Percentiles rank a stretch among this genome's conserved stretches.
These are phyloP conservation scores for Micractinium sp. DNA, from an alignment of 139 green algal genomes.

Conservation along the genomic window DNA sequence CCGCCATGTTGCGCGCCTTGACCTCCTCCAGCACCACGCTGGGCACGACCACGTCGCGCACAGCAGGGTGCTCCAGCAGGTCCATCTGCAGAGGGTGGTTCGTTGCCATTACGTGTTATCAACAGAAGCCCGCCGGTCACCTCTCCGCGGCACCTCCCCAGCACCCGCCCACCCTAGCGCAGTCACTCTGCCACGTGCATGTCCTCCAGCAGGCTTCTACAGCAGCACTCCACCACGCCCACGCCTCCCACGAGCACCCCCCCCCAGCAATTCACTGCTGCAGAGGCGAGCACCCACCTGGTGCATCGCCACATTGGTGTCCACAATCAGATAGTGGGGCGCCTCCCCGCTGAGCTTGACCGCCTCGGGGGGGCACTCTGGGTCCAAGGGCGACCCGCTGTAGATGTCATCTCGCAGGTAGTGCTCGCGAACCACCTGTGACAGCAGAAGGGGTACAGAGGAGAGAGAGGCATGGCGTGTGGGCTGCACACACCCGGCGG, in stretches of 20 bases:
- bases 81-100: conserved; percentile 92
- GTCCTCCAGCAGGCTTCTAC: too few relatives aligned
- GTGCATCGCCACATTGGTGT: conserved; percentile 95
- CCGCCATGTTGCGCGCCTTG: conserved; percentile 72
- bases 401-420: conserved; percentile 98
- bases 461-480: not conserved
- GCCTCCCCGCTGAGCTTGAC: conserved; percentile 73
- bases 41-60: conserved; percentile 88
- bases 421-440: conserved; percentile 88
- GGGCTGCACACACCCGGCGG: not conserved
- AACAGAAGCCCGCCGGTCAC: too few relatives aligned
- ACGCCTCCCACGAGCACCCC: too few relatives aligned
- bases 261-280: too few relatives aligned
- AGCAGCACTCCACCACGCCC: too few relatives aligned
- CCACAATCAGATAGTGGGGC: conserved; percentile 87
- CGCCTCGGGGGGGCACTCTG: conserved; percentile 58
- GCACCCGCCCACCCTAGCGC: too few relatives aligned
- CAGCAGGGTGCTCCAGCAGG: conserved; percentile 87
- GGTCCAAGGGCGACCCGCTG: conserved; percentile 78
- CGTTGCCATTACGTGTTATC: too few relatives aligned
- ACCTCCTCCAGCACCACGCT: conserved; percentile 85
- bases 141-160: too few relatives aligned
- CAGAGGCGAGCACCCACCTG: conserved; percentile 55
- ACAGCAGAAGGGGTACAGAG: not conserved
- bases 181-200: too few relatives aligned